Evolutionary conservation across 352 stramenopile genomes (phyloP), one percentile per base, ranked within the genome.

Genomic region (Globisporangium recalcitrans): DNA sequence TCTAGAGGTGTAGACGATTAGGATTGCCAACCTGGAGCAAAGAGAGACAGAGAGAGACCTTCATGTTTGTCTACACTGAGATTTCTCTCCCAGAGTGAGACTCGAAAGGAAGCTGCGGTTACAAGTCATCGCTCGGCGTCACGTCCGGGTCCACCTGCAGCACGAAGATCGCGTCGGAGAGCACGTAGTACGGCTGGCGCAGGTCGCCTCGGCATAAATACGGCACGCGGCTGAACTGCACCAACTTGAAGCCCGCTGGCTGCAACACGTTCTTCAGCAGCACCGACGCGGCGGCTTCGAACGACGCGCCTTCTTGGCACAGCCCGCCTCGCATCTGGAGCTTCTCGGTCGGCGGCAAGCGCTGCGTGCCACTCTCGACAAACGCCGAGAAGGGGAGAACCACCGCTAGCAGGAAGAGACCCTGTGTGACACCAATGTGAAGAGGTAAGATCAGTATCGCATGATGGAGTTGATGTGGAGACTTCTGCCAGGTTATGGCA

Each of bases 121-220:
- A 32, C 13, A 56, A 22, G 4, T 42, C 19, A 8, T 56, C 51
- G 13, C 34, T 14, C 9, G 19, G 51, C 26, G 29, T 56, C 29
- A 51, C 60, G 22, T 71, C 64, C 13, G 40, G 34, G 63, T 82
- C 77, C 13, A 89, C 75, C 73, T 85, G 67, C 6, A 93, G 63
- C 64, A 91, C 83, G 65, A 93, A 93, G 56, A 95, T 85, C 26
- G 85, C 85, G 60, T 95, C 85, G n/a, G 77, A 88, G 13, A 95
- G 69, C 57, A 93, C 82, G 62, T 93, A 93, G 73, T 91, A 95
- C 36, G 85, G 78, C 60, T 91, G 78, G 21, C 74, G 80, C 47
- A 93, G 64, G 60, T 93, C 85, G 16, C 85, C 85, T 8, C 82
- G 80, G 62, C 82, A 93, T 49, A 95, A 65, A 68, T 95, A 95